phyloP scores from a whole-genome alignment of 257 asterid genomes.

The Solanum medicagineum region DNA sequence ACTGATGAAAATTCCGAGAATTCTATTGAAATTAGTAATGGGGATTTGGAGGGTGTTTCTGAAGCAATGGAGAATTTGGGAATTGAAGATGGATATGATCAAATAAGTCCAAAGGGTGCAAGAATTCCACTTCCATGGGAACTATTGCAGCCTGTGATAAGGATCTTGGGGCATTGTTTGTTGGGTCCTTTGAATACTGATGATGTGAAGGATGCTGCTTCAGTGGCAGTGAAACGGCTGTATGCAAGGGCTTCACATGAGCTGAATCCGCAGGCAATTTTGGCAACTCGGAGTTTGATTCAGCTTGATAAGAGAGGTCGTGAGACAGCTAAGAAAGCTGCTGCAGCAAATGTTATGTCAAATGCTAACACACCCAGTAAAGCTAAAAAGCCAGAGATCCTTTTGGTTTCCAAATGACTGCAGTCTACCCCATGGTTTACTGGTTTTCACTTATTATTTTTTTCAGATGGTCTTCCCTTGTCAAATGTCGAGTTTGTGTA shows the following conservation, averaged over 20 bases:
- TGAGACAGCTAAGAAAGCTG: conserved; percentile 40
- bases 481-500: not conserved
- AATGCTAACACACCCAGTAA: conserved; percentile 85
- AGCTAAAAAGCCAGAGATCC: conserved; percentile 92
- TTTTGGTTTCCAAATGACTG: conserved; percentile 69
- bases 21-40: conserved; percentile 20
- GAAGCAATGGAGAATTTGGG: conserved; percentile 18
- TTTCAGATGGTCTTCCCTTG: not conserved
- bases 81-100: conserved; percentile 11
- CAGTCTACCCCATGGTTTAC: not conserved
- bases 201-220: conserved; percentile 76
- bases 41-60: conserved; percentile 16
- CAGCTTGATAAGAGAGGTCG: conserved; percentile 71
- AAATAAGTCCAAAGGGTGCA: conserved; percentile 18
- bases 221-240: conserved; percentile 56
- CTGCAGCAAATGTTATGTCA: conserved; percentile 38
- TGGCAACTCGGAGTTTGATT: conserved; percentile 85
- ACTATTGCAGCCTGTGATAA: conserved; percentile 73
- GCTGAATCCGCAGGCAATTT: conserved; percentile 77
- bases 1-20: conserved; percentile 7
- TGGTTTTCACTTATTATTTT: not conserved
- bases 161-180: conserved; percentile 89
- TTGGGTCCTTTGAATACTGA: conserved; percentile 64
- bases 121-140: conserved; percentile 96
- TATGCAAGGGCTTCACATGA: conserved; percentile 96